Base-by-base conservation (phyloP, 2,329 filamentous ascomycete genomes). In the Xylogone sp. region DNA sequence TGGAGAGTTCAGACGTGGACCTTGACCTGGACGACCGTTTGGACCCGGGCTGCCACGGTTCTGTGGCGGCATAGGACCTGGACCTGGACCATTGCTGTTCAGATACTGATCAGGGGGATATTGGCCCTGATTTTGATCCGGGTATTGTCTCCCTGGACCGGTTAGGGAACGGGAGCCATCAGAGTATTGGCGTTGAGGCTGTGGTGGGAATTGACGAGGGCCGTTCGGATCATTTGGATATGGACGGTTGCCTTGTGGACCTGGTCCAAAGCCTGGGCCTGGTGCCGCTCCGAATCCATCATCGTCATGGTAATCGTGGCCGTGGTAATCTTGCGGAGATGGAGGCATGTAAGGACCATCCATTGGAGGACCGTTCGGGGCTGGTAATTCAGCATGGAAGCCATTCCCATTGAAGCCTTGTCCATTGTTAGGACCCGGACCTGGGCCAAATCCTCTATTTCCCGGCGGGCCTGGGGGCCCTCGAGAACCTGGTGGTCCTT, bases 181-280 rank as follows among this genome's bases (percentile, higher is more conserved):
- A 4, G 61, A 61, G 22, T 58, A 64, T 46, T 62, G 58, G 21
- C 57, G 56, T 27, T 52, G 47, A 22, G 59, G 55, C 46, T 52
- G 45, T 10, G 54, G 50, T 16, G 56, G 55, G 42, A 57, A 58
- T 42, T 53, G 53, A 18, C 55, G 56, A 13, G 48, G 34, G 7
- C 34, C 48, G 46, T 58, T 57, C 9, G 48, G 50, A 24, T 57
- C 56, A 27, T 59, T 53, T 1, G 59, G 49, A 42, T 54, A 59
- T 47, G 61, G 59, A 13, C 56, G 45, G 50, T 58, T 53, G 10
- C 54, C 56, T 47, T 50, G 53, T 31, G 52, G 46, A 16, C 54
- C 58, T 47, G 45, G 2, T 31, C 27, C 48, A 43, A 58, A 52
- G 45, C 49, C 51, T 10, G 44, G 48, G 12, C 34, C 42, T 3